Percentiles rank a stretch among this genome's conserved stretches.
phyloP scores from a whole-genome alignment of 2,329 filamentous ascomycete genomes.

The Colletotrichum sp. region DNA sequence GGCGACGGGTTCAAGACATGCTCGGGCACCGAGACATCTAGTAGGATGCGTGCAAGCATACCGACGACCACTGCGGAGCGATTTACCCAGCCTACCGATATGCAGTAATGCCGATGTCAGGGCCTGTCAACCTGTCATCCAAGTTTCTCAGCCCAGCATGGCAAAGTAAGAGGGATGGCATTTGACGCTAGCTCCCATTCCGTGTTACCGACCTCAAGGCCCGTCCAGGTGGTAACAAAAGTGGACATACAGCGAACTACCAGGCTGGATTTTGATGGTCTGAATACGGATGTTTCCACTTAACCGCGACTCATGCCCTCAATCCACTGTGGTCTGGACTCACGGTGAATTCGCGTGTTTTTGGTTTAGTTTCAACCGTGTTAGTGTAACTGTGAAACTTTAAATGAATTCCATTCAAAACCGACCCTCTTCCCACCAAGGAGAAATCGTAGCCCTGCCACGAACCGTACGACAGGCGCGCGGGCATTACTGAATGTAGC shows the following conservation, averaged over 20 bases:
- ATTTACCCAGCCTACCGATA: not conserved
- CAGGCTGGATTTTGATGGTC: not conserved
- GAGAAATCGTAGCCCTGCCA: not conserved
- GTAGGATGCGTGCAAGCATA: not conserved
- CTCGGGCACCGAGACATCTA: not conserved
- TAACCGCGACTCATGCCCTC: not conserved
- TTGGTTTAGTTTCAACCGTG: not conserved
- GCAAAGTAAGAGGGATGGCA: not conserved
- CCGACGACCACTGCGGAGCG: not conserved
- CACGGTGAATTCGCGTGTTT: not conserved
- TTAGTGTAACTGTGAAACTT: not conserved
- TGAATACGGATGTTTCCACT: not conserved
- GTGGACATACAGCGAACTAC: not conserved
- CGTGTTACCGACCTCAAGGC: not conserved
- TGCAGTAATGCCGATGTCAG: not conserved
- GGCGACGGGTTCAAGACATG: not conserved
- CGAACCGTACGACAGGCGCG: not conserved
- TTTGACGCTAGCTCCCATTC: not conserved
- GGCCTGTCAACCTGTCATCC: not conserved
- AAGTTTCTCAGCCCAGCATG: not conserved
- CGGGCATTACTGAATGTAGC: not conserved
- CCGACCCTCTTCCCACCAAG: not conserved
- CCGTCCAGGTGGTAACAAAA: not conserved
- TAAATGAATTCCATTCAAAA: not conserved
- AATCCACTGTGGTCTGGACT: constrained; percentile 3